Percentiles rank a stretch among this genome's conserved stretches.
These are phyloP conservation scores for Plenodomus biglobosus DNA, from an alignment of 2,329 filamentous ascomycete genomes.

Conservation along the genomic window DNA sequence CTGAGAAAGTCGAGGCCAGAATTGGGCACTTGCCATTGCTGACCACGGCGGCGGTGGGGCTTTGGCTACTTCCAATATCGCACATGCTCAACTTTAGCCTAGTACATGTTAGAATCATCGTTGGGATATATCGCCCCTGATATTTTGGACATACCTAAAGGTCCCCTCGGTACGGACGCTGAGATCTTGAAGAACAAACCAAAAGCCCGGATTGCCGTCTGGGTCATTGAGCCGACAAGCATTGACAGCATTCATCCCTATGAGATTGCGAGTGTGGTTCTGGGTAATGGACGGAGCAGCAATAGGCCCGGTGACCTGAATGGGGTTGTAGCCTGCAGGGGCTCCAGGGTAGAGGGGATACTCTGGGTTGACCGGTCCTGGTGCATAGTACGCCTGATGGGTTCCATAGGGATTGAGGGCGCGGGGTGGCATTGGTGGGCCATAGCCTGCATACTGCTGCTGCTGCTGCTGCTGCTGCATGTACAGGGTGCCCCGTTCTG, in stretches of 20 bases:
- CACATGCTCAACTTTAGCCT: conserved; percentile 76
- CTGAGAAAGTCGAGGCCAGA: conserved; percentile 81
- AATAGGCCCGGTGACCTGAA: conserved; percentile 16
- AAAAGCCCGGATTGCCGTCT: conserved; percentile 80
- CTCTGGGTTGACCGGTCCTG: not conserved
- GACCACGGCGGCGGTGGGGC: conserved; percentile 58
- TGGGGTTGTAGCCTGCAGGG: conserved; percentile 6
- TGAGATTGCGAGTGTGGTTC: conserved; percentile 87
- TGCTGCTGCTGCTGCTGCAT: conserved; percentile 43
- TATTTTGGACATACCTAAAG: conserved; percentile 68
- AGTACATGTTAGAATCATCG: conserved; percentile 12
- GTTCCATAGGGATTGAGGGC: conserved; percentile 13
- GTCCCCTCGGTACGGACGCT: conserved; percentile 90
- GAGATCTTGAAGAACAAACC: conserved; percentile 95
- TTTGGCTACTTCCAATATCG: conserved; percentile 67
- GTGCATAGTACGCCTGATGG: conserved; percentile 5
- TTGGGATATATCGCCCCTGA: not conserved
- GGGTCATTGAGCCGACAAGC: conserved; percentile 81
- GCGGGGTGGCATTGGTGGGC: conserved; percentile 32
- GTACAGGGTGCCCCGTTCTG: conserved; percentile 37
- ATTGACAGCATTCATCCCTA: conserved; percentile 86
- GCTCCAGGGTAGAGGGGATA: conserved; percentile 4
- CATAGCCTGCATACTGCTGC: conserved; percentile 24
- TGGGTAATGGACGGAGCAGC: conserved; percentile 51
- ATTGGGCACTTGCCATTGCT: conserved; percentile 79